Conservation (phyloP, 768 basidiomycete species). For the Cubamyces sp. region DNA sequence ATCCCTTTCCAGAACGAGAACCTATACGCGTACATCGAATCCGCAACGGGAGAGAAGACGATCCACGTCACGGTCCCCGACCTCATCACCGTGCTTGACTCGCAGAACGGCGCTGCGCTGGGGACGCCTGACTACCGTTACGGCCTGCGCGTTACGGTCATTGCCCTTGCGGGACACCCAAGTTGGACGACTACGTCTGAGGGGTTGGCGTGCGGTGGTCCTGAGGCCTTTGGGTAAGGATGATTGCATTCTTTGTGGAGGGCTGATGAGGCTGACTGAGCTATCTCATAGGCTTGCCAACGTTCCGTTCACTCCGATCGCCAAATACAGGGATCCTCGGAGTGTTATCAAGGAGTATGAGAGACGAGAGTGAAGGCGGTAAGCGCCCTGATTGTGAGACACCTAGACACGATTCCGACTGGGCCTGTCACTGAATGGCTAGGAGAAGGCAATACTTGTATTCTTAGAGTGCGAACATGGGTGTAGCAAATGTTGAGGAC, state of each 20-base stretch:
- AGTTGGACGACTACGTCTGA: conserved; percentile 56
- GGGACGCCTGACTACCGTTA: conserved; percentile 67
- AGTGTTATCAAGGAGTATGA: conserved; percentile 26
- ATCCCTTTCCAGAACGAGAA: conserved; percentile 72
- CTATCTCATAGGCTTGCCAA: conserved; percentile 12
- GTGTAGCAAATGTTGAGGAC: too few species aligned
- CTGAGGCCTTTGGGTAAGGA: conserved; percentile 55
- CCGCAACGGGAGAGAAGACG: conserved; percentile 38
- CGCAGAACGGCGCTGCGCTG: conserved; percentile 61
- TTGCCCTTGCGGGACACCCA: conserved; percentile 50
- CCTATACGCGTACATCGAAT: conserved; percentile 47
- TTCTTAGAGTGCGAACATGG: too few species aligned
- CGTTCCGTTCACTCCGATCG: conserved; percentile 24
- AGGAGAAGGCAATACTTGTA: too few species aligned
- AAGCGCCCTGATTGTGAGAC: too few species aligned
- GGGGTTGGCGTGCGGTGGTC: conserved; percentile 56
- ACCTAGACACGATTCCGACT: too few species aligned
- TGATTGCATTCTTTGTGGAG: not conserved
- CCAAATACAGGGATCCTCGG: conserved; percentile 25
- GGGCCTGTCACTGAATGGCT: too few species aligned
- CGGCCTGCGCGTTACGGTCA: conserved; percentile 60
- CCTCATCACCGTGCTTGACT: conserved; percentile 65
- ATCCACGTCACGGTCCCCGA: conserved; percentile 65
- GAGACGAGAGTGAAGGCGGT: not conserved
- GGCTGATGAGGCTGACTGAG: not conserved